Evolutionary conservation across 768 basidiomycete genomes (phyloP), one percentile per base, ranked within the genome.

Genomic region (Panaeolus cyanescens): DNA sequence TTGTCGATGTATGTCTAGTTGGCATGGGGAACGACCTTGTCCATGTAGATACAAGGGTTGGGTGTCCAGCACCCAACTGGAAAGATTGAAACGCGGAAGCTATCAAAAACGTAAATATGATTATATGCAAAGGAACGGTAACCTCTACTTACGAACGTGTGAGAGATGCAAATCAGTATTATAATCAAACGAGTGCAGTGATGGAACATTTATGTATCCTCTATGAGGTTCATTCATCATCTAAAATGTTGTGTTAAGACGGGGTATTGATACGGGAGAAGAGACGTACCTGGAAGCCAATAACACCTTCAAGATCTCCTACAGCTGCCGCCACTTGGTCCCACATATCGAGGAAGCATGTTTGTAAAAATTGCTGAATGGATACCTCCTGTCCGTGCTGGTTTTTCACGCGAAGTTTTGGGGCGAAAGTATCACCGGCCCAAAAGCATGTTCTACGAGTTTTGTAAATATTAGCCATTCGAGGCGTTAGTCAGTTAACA

Each of bases 141-240:
- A n/a, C n/a, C n/a, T n/a, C n/a, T n/a, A 85, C 90, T 80, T 71
- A 89, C 92, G 90, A 64, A 91, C 82, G 65, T 87, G 78, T 3
- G 87, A 83, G 34, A 98, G 81, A 67, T 97, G 96, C 13, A 99
- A 85, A 69, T 98, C 95, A 1, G 95, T 95, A 62, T 95, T 97
- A 72, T 97, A 97, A 74, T 98, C 90, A 75, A 93, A 98, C 9
- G 80, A 78, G 65, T 97, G 89, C 45, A 97, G 79, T 1, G 93
- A 93, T 25, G 84, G 81, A 5, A 97, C 77, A 57, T 90, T 85
- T 61, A 96, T 88, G 72, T 96, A 99, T 39, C 96, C 97, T 68
- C 89, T 82, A 75, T 99, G 95, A 0, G 95, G 95, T 74, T 97
- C 95, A 65, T 98, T 97, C 83, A 96, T 88, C 72, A 95, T 85